Percentiles rank a stretch among this genome's conserved stretches.
phyloP scores from a whole-genome alignment of 257 asterid genomes.

The Hygrophila difformis region DNA sequence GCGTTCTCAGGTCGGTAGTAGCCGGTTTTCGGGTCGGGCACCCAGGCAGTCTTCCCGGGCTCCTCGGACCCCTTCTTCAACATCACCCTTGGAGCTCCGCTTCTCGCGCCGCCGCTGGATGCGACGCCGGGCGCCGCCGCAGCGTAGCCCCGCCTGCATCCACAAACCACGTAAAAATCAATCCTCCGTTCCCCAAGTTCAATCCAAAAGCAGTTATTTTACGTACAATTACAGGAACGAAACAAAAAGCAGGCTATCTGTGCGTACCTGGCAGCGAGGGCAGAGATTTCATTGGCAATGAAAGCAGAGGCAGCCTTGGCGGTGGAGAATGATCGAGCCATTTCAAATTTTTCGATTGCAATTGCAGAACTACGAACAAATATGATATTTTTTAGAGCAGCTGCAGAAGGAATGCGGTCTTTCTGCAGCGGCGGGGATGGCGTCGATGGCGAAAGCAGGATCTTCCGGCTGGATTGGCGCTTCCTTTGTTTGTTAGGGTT shows the following conservation, averaged over 20 bases:
- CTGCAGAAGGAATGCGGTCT: not conserved
- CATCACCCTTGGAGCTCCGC: conserved; percentile 20
- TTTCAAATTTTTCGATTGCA: conserved; percentile 4
- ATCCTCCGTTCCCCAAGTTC: not conserved
- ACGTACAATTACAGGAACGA: too few species aligned
- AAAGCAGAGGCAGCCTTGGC: conserved; percentile 27
- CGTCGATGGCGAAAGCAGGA: too few species aligned
- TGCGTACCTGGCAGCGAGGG: conserved; percentile 18
- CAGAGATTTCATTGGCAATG: conserved; percentile 27
- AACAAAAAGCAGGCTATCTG: too few species aligned
- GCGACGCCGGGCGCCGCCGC: conserved; percentile 14
- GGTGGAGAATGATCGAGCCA: conserved; percentile 42
- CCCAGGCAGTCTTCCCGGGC: conserved; percentile 50
- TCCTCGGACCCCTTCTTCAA: conserved; percentile 32
- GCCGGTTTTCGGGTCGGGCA: conserved; percentile 77
- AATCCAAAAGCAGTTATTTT: too few species aligned
- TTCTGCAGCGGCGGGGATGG: conserved; percentile 19
- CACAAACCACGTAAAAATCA: not conserved
- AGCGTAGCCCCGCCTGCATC: conserved; percentile 19
- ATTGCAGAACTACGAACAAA: too few species aligned
- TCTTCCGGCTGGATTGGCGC: too few species aligned
- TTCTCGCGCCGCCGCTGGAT: not conserved
- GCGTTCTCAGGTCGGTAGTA: conserved; percentile 62
- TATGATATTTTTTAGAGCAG: too few species aligned
- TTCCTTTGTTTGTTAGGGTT: too few species aligned